Percentiles rank a stretch among this genome's conserved stretches.
phyloP scores from a whole-genome alignment of 345 rosid genomes.

The Eucalyptus cloeziana region DNA sequence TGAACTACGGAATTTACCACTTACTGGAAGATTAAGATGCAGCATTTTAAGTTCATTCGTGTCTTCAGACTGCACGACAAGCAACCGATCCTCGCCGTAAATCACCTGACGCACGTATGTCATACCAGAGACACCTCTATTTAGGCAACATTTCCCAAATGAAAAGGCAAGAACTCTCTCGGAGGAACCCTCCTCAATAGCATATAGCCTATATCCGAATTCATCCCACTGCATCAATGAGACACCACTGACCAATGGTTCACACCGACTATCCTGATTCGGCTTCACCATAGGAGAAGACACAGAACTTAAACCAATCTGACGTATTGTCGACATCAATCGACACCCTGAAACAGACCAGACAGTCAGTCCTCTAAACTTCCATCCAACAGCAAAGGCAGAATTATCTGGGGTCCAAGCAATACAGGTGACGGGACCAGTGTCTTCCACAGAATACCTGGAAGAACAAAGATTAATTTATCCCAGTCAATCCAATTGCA shows the following conservation, averaged over 20 bases:
- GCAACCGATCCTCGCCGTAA: conserved; percentile 92
- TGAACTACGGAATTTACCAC: neutral
- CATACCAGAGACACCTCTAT: conserved; percentile 91
- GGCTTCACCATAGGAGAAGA: conserved; percentile 70
- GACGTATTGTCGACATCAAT: conserved; percentile 95
- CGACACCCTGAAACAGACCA: conserved; percentile 99
- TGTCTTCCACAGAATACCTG: conserved; percentile 88
- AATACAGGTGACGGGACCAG: conserved; percentile 88
- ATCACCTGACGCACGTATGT: conserved; percentile 88
- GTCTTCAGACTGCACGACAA: conserved; percentile 96
- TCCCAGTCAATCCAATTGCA: neutral
- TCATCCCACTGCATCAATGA: conserved; percentile 95
- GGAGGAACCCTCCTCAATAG: conserved; percentile 72
- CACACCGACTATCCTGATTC: conserved; percentile 68
- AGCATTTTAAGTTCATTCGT: conserved; percentile 79
- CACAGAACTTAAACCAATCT: conserved; percentile 72
- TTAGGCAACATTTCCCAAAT: conserved; percentile 92
- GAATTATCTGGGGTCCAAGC: conserved; percentile 98
- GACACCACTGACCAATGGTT: conserved; percentile 85
- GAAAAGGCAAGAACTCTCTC: conserved; percentile 91
- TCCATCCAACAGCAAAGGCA: conserved; percentile 99
- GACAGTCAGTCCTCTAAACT: conserved; percentile 85
- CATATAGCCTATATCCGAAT: conserved; percentile 83
- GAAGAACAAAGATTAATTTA: neutral
- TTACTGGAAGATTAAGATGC: conserved; percentile 94